Evolutionary conservation across 345 rosid species (phyloP), one percentile per base, ranked within the genome.

Genomic region (Murraya koenigii): DNA sequence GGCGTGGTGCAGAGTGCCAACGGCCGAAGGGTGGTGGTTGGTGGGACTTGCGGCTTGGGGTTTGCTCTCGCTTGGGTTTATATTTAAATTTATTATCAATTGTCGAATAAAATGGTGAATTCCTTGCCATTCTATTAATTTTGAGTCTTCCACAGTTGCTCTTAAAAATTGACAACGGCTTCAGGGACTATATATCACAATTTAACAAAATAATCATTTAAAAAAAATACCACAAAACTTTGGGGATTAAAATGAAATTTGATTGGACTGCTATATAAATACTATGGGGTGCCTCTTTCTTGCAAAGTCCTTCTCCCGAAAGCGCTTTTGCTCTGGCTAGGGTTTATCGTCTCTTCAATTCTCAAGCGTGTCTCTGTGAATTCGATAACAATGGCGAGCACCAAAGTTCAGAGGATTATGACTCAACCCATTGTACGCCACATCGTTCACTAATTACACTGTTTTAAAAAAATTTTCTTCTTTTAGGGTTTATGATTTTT

Each of bases 391-490:
- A 88, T 91, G 97, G 95, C 97, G 82, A 92, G 95, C 83, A 90
- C 97, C 44, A 92, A 92, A 83, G 97, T 92, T 28, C 97, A 90
- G 80, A 79, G 95, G 84, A 91, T 93, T 62, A 88, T 93, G 95
- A 93, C 94, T 56, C 95, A 93, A 68, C 97, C 97, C 70, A 91
- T 93, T 41, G 97, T 90, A 81, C 8, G 79, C 38, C 67, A 59
- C 9, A 19, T 20, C 20, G 56, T 47, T 28, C 20, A 19, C 20
- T 33, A 55, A 2, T 25, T 61, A 28, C 25, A 35, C 30, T 6
- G 20, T 65, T 36, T 32, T 17, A n/a, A n/a, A n/a, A n/a, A n/a
- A n/a, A n/a, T 25, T 44, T 44, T 33, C 56, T 38, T 25, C 47
- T 78, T 71, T 74, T 7, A 1, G 19, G 49, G n/a, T 66, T 19